Base-by-base conservation (phyloP, 2,329 filamentous ascomycete genomes). In the Beauveria bassiana region DNA sequence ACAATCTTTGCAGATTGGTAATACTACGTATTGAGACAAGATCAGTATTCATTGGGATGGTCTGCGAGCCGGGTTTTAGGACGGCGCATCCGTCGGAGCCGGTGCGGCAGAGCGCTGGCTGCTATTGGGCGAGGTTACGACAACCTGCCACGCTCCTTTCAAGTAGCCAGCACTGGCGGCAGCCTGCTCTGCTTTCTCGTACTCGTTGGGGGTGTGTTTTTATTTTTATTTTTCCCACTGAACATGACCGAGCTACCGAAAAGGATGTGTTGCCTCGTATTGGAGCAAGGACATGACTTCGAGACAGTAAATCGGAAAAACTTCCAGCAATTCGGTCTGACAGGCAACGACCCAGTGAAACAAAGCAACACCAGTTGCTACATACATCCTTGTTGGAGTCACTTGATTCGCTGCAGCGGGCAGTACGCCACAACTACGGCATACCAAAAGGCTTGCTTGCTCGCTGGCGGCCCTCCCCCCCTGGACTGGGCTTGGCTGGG, bases 81-180 rank as follows among this genome's bases (percentile, higher is more conserved):
- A 34, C 38, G 45, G 56, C 26, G 57, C 57, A 45, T 31, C 57
- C 58, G 49, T 61, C 58, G 58, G 58, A 61, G 58, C 58, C 58
- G 58, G 58, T 47, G 42, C 58, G 50, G 58, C 58, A 61, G 24
- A 47, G n/a, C 4, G 20, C 45, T 18, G 45, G 49, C 38, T 22
- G 16, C 42, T 18, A 42, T 52, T 59, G 47, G 57, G 43, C 57
- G 24, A 26, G 38, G 31, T 20, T 14, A 40, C 18, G 31, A 46
- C 31, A 20, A 24, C 54, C 38, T 42, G 26, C 26, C 42, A n/a
- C n/a, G 22, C 24, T 18, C 16, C 28, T 6, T 40, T 49, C 18
- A 47, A n/a, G 7, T 51, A 18, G 26, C 16, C 16, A 28, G 26
- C 26, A n/a, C 26, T 16, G 20, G 26, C 28, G 24, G 22, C 10